These are phyloP conservation scores for Daucus carota DNA, from an alignment of 129 eudicot genomes.

Conservation along the genomic window DNA sequence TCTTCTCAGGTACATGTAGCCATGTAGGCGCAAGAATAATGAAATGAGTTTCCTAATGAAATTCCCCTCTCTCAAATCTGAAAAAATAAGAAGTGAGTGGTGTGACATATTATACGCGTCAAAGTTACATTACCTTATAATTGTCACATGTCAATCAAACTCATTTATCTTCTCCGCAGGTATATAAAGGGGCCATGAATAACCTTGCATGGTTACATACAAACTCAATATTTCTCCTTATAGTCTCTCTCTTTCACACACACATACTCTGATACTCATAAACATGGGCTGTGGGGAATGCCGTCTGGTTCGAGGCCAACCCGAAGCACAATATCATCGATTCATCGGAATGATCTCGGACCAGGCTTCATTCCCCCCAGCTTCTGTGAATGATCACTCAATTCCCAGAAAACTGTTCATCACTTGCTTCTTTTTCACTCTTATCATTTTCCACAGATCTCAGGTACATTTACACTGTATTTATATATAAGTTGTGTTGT, in stretches of 20 bases:
- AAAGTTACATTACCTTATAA: neutral
- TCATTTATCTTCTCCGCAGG: constrained; percentile 16
- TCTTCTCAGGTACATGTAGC: no score
- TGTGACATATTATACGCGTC: neutral
- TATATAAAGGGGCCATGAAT: constrained; percentile 37
- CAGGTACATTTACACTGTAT: neutral
- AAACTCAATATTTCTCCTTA: neutral
- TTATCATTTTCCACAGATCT: neutral
- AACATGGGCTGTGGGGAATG: constrained; percentile 58
- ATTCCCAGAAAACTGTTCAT: neutral
- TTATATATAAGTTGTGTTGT: no score
- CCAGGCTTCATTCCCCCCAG: constrained; percentile 99
- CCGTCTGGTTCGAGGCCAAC: constrained; percentile 62
- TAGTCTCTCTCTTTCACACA: constrained; percentile 16
- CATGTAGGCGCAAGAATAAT: no score
- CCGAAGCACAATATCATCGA: neutral
- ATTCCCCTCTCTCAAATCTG: no score
- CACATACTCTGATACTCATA: neutral
- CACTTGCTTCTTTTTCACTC: neutral
- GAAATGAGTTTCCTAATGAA: no score
- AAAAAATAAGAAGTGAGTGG: no score
- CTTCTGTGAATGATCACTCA: constrained; percentile 1
- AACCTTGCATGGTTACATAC: constrained; percentile 33
- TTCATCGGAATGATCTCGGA: constrained; percentile 51
- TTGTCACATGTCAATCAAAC: neutral